These are phyloP conservation scores for Maudiozyma turicensis DNA, from an alignment of 805 yeast genomes.

Conservation along the genomic window DNA sequence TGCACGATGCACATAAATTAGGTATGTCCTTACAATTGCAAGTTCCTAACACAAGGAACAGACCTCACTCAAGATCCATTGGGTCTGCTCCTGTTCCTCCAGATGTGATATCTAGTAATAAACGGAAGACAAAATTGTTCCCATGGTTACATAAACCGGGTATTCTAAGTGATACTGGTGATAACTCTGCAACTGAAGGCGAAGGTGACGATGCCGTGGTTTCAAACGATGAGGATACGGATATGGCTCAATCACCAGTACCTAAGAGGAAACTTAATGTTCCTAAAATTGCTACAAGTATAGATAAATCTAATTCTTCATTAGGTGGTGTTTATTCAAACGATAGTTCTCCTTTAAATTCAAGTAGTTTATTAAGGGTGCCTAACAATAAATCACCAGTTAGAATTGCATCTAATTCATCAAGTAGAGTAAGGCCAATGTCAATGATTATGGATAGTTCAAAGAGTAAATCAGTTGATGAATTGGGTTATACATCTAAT, in stretches of 20 bases:
- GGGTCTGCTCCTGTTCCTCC: conserved; percentile 26
- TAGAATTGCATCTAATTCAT: conserved; percentile 16
- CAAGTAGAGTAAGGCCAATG: conserved; percentile 14
- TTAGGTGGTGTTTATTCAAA: background rate
- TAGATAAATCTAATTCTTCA: background rate
- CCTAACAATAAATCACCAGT: conserved; percentile 15
- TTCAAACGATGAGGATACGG: conserved; percentile 14
- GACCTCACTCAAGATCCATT: conserved; percentile 28
- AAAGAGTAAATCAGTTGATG: conserved; percentile 18
- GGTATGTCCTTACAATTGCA: background rate
- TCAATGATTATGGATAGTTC: conserved; percentile 12
- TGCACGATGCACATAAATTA: background rate
- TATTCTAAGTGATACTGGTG: conserved; percentile 24
- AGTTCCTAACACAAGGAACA: conserved; percentile 5
- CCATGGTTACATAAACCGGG: conserved; percentile 27
- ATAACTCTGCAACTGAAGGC: conserved; percentile 22
- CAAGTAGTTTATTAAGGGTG: conserved; percentile 5
- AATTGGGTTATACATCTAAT: conserved; percentile 6
- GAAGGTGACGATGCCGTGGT: conserved; percentile 19
- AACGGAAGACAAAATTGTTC: conserved; percentile 19
- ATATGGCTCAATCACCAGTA: background rate
- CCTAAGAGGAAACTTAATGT: background rate
- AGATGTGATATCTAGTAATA: conserved; percentile 24
- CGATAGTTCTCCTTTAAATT: background rate
- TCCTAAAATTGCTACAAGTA: background rate